Evolutionary conservation across 306 rosid genomes (phyloP).

Genomic region (Trifolium fragiferum): DNA sequence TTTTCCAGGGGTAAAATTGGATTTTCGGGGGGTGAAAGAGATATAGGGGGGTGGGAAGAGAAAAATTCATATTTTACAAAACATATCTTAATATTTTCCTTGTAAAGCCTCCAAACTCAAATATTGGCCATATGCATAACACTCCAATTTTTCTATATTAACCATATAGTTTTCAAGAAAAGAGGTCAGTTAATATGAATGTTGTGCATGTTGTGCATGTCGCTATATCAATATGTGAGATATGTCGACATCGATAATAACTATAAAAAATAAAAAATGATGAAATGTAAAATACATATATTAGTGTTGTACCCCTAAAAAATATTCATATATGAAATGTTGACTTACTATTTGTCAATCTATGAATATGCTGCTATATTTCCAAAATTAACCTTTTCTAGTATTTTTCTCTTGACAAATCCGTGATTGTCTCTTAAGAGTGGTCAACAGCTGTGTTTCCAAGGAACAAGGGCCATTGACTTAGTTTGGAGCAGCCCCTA

Average conservation of each 20-base stretch:
- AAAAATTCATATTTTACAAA: background rate
- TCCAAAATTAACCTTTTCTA: conserved; percentile 17
- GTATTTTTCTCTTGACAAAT: background rate
- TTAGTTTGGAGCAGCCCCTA: background rate
- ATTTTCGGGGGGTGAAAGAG: too few relatives aligned
- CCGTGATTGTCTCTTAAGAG: conserved; percentile 5
- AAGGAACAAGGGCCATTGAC: conserved; percentile 5
- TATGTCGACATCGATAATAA: too few relatives aligned
- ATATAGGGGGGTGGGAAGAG: too few relatives aligned
- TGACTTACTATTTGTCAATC: background rate
- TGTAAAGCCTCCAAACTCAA: background rate
- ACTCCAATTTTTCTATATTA: too few relatives aligned
- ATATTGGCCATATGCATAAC: background rate
- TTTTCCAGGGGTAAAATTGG: too few relatives aligned
- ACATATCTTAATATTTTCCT: background rate
- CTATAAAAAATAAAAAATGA: background rate
- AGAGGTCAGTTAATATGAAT: too few relatives aligned
- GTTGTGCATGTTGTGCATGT: background rate
- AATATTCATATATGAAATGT: too few relatives aligned
- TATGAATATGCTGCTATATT: background rate
- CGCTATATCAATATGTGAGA: too few relatives aligned
- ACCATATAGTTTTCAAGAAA: too few relatives aligned
- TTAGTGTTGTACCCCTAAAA: too few relatives aligned
- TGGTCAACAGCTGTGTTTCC: conserved; percentile 24
- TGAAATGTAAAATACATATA: too few relatives aligned